Evolutionary conservation across 129 eudicot genomes (phyloP).

Genomic region (Flaveria brownii): DNA sequence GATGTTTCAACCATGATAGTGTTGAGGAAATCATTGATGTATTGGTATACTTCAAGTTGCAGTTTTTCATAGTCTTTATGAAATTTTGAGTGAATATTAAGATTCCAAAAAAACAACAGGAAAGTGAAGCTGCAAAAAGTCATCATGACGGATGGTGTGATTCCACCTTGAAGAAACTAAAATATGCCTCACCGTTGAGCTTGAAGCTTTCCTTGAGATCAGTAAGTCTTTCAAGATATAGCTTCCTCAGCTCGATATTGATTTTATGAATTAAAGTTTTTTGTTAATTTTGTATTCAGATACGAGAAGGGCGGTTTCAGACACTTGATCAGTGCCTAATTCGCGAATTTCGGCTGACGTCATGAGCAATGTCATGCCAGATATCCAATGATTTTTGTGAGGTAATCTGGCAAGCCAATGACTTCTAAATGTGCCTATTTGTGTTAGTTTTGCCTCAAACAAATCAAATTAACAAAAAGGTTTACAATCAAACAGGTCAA

Average conservation of each 20-base stretch:
- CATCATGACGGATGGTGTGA: slow-evolving; percentile 57
- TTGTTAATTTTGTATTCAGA: slow-evolving; percentile 39
- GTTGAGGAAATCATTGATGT: no score
- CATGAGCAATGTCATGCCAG: slow-evolving; percentile 54
- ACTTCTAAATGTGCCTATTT: neutral
- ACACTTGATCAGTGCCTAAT: slow-evolving; percentile 69
- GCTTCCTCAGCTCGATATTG: neutral
- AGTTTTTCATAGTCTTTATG: neutral
- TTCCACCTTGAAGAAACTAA: slow-evolving; percentile 36
- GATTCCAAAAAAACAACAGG: slow-evolving; percentile 36
- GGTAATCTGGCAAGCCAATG: slow-evolving; percentile 31
- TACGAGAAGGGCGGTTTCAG: slow-evolving; percentile 85
- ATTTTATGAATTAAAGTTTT: neutral
- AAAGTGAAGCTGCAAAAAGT: slow-evolving; percentile 57
- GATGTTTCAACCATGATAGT: no score
- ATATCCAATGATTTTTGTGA: slow-evolving; percentile 66
- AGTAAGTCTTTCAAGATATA: neutral
- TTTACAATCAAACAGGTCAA: no score
- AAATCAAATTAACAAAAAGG: no score
- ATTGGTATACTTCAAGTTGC: no score
- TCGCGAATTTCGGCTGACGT: slow-evolving; percentile 74
- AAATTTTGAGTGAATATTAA: neutral
- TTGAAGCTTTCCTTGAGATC: no score
- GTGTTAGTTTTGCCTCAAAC: no score
- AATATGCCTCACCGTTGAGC: no score